Evolutionary conservation across 495 filamentous ascomycete species (phyloP), one percentile per base, ranked within the genome.

Genomic region (Daldinia concentrica): DNA sequence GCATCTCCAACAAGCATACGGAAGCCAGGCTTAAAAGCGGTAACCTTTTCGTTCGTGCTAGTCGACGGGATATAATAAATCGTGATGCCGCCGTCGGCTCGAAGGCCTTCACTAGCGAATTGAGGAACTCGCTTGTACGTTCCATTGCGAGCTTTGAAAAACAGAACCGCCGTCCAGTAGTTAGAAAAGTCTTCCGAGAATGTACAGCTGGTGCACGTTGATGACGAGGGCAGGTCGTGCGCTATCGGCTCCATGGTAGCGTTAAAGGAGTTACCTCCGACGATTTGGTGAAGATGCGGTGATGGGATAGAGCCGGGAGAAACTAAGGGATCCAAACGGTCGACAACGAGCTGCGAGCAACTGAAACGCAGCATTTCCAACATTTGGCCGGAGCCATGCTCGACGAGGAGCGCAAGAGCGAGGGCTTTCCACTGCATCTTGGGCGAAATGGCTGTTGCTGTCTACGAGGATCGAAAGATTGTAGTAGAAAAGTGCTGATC

Each of bases 1-100:
- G 89, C 83, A 72, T 90, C 81, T 36, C 91, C 91, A 54, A 90
- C 84, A 15, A 93, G 65, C 89, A 93, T 92, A 39, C 90, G 90
- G 75, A 91, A 89, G 60, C 86, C 88, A 12, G 82, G 79, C 1
- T 86, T 90, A 79, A 92, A 92, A n/a, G 90, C 84, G 8, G 82
- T 77, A 27, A 91, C 84, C 34, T 59, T 74, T 3, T 72, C 68
- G 2, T 60, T 62, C 0, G 15, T 29, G 52, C 71, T 70, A 19
- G 76, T 60, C 12, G 79, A 63, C 1, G 77, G 76, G 71, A 81
- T 82, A 24, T 82, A 82, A 62, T 82, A 82, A 6, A 82, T 78
- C 12, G 80, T 82, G 63, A 81, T 81, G 14, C 80, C 80, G 17
- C 79, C 80, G 30, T 78, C 72, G 56, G 79, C 78, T 4, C 62